Evolutionary conservation across 176 grass and related monocot species (phyloP), one percentile per base, ranked within the genome.

Genomic region (Puccinellia tenuiflora): DNA sequence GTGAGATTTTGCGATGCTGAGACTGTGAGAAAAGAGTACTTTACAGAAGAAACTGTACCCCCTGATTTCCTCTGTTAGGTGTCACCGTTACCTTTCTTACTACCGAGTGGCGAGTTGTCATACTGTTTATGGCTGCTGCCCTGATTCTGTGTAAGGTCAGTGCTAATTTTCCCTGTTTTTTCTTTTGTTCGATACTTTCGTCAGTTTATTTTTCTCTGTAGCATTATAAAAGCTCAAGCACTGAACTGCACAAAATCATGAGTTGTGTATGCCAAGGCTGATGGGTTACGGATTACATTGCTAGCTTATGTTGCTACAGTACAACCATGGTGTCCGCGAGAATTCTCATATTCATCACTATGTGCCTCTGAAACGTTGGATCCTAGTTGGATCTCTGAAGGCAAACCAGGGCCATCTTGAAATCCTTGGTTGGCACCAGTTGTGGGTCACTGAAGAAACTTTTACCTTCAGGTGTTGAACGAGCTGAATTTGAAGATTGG

Each of bases 11-110:
- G 93, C 24, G 76, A 96, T 59, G 80, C 33, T 1, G 83, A 90
- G 55, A 92, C 89, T 3, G 89, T 94, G 53, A 88, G 74, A 59
- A 90, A 87, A 52, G 89, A 92, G 73, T 98, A 98, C 83, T 98
- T 98, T 43, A 90, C 78, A 53, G 83, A 95, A 81, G 84, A 92
- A 14, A 93, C 87, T 0, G 40, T 88, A 45, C 96, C 96, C 52
- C 80, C 77, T 51, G 93, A 93, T 85, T 96, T 99, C 68, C 43
- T 34, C 18, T 51, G 63, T 68, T 96, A 79, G 84, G 10, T 72
- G 5, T 51, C 40, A 62, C 3, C 20, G 2, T 79, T 52, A 73
- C 45, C 42, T 71, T 53, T 76, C 9, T 45, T 10, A 38, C 21
- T 33, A 17, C 13, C 9, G 26, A 20, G 13, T 64, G 68, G 7